Evolutionary conservation across 1,139 yeast species (phyloP), one percentile per base, ranked within the genome.

Genomic region (Hyphopichia khmerensis): DNA sequence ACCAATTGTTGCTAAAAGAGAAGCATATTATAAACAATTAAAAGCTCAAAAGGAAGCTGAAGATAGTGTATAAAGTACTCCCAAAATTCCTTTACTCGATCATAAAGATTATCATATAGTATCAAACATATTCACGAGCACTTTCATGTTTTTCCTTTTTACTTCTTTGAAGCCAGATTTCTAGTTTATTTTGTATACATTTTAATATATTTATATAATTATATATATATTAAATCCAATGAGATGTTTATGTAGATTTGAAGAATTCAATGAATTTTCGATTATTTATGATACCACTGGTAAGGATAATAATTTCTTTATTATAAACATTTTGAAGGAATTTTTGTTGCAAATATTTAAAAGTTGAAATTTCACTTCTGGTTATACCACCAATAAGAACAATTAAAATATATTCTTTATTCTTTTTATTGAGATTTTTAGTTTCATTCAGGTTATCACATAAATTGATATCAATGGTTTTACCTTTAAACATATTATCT

Each of bases 361-460:
- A 69, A 16, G 89, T 82, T 11, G 88, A 75, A 11, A 87, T 67
- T 58, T 88, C 96, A 13, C 89, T 77, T 56, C 85, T 77, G 0
- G 96, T 86, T n/a, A 87, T 67, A 0, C 96, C 96, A 8, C 96
- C 96, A 34, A 88, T 59, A 43, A 78, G 55, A 26, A 72, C 71
- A 3, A 79, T 64, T 26, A 86, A 65, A 30, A 84, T 73, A 40
- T 77, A 78, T 56, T 72, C 69, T 43, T 39, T 47, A 23, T 19
- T 32, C 8, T 30, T 15, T 7, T 4, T 26, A 24, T 16, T 14
- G 10, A 15, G n/a, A n/a, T n/a, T 39, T 19, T 27, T 27, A 35
- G 39, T 44, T 14, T 49, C 45, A 41, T 65, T 67, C 56, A 59
- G 64, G 17, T 50, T 54, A 43, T 65, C 67, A 35, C 64, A 60